Base-by-base conservation (phyloP, 129 eudicot genomes). In the Arctium minus region DNA sequence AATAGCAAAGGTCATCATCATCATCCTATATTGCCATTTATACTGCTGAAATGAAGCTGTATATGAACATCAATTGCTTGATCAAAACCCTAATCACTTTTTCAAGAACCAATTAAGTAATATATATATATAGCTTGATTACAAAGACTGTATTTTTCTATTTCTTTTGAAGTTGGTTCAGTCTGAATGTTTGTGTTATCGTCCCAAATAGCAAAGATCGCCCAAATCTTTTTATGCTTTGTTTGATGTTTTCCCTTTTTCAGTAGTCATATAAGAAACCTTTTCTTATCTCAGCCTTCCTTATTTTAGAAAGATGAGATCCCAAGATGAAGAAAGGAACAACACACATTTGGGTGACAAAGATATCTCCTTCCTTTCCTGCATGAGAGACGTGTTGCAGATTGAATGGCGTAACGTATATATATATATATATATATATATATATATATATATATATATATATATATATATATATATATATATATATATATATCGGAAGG, bases 341-440 rank as follows among this genome's bases (percentile, higher is more conserved):
- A 79, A 79, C 44, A 79, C 82, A 79, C 82, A 79, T 79, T 42
- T 68, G 29, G 65, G 82, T 67, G 80, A 76, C 80, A 76, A 76
- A 76, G 30, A 53, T 76, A 27, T 79, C 74, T 64, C 40, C 81
- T 22, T 33, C 36, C 1, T 1, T 78, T 78, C 69, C 7, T 60
- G 81, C 50, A 15, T 56, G 27, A 56, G 6, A 60, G 18, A 17
- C 65, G 64, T 12, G n/a, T 53, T 53, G 64, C 22, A 53, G 18
- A 53, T 53, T 53, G 64, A 42, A 42, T 0, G 50, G 12, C 56
- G 56, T 46, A 46, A 46, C 56, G 9, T 46, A 2, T 46, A 1
- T 46, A 46, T 1, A 77, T 17, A 77, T 33, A 33, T 33, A 22
- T 70, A 62, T 78, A 27, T 50, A 77, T 18, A 33, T 38, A 36